Evolutionary conservation across 139 green algal genomes (phyloP), one percentile per base, ranked within the genome.

Genomic region (Raphidocelis subcapitata): DNA sequence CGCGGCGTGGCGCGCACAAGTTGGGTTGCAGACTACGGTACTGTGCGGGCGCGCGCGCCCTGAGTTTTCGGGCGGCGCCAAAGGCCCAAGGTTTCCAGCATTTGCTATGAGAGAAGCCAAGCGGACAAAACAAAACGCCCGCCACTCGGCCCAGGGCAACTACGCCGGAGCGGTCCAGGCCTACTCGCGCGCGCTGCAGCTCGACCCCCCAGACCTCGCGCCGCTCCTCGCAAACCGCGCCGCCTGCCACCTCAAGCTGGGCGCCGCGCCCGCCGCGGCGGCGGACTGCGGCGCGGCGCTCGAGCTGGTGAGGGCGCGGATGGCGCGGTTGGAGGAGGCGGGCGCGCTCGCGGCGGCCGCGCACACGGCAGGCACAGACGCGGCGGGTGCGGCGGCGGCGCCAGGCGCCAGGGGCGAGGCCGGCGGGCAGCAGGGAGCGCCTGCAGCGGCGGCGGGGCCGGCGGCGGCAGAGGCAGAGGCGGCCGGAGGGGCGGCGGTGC

Each of bases 91-190:
- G n/a, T n/a, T n/a, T n/a, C n/a, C n/a, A n/a, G n/a, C n/a, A n/a
- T n/a, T n/a, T n/a, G n/a, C n/a, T n/a, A n/a, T n/a, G n/a, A n/a
- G n/a, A n/a, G n/a, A n/a, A n/a, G n/a, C n/a, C n/a, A n/a, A n/a
- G n/a, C n/a, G n/a, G n/a, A n/a, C n/a, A n/a, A n/a, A n/a, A n/a
- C n/a, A n/a, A n/a, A n/a, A n/a, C n/a, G n/a, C n/a, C n/a, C n/a
- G n/a, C n/a, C n/a, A n/a, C n/a, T n/a, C n/a, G n/a, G n/a, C n/a
- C n/a, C 70, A 86, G 33, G 80, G 83, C 15, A 90, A 91, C 76
- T 89, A 80, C 84, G 73, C 69, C 29, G 85, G 81, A 33, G 88
- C 88, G 0, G 37, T 90, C 18, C 85, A 89, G 59, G 86, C 86
- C 2, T 94, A 91, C 80, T 82, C 56, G 3, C 60, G 82, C 12